Base-by-base conservation (phyloP, 495 filamentous ascomycete genomes). In the Podospora pseudoanserina region DNA sequence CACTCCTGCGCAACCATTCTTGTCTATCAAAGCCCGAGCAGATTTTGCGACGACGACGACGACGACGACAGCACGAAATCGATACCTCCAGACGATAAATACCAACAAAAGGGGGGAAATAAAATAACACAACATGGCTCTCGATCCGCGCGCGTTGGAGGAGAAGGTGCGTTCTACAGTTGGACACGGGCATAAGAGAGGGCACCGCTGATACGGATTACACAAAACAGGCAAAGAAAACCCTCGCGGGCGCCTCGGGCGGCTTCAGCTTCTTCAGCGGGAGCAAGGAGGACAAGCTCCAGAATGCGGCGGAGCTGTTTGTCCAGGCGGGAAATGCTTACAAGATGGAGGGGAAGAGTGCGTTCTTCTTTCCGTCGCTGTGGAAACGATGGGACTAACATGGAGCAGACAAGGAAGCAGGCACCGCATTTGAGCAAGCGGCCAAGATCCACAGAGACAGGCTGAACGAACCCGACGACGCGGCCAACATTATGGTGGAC, bases 391-490 rank as follows among this genome's bases (percentile, higher is more conserved):
- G 5, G 5, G 63, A 65, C 65, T 72, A 71, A 71, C 66, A 61
- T 32, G 20, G 15, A 26, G 56, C 49, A 93, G 91, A 88, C 80
- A 90, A 87, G 70, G 91, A 95, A 83, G 92, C 93, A 26, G 93
- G 92, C 15, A 81, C 86, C 69, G 86, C 90, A 5, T 94, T 93
- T 71, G 91, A 94, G 77, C 87, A 88, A 70, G 92, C 92, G 15
- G 93, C 93, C 23, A 72, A 82, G 4, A 87, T 97, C 58, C 91
- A 95, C 79, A 83, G 74, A 5, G 84, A 89, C 61, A 87, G 92
- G 67, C 85, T 96, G 57, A 92, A 91, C 76, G 93, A 97, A 75
- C 91, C 91, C 58, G 91, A 95, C 75, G 93, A 97, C 75, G 91
- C 90, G 34, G 93, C 94, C 49, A 94, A 94, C 76, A 87, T 88